A percentile compares a stretch with the other conserved stretches of the same genome.
Evolutionary conservation across 164 flowering plant genomes (phyloP).

Genomic region (Echeveria elegans): DNA sequence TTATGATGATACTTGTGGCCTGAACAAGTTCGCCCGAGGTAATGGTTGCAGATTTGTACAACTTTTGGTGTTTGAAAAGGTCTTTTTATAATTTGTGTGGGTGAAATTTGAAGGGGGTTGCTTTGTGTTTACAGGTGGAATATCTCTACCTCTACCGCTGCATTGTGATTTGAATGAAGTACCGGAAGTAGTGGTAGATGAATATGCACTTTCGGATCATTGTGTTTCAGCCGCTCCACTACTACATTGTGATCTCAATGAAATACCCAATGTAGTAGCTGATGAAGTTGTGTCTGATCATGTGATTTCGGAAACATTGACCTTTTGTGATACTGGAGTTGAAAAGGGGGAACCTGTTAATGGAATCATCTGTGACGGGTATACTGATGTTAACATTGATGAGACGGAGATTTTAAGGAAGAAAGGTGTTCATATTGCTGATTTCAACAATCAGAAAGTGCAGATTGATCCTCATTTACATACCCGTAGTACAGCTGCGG

Average conservation of each 20-base stretch:
- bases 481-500: not conserved
- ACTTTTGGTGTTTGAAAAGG: not conserved
- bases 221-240: not conserved
- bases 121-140: not conserved
- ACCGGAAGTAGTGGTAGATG: not conserved
- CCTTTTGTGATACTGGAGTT: not conserved
- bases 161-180: constrained; percentile 1
- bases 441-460: not conserved
- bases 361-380: not conserved
- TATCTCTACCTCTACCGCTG: not conserved
- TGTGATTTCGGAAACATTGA: not conserved
- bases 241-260: not conserved
- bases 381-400: not conserved
- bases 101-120: not conserved
- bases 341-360: not conserved
- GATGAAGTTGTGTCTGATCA: not conserved
- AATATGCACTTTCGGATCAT: not conserved
- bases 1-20: not conserved
- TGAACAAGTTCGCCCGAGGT: not conserved
- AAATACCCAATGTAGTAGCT: not conserved
- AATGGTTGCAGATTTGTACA: not conserved
- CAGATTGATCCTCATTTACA: not conserved
- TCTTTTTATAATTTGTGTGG: not conserved
- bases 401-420: not conserved
- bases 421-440: not conserved